Evolutionary conservation across 192 early-diverging fungal genomes (phyloP).

Genomic region (Coemansia sp.): DNA sequence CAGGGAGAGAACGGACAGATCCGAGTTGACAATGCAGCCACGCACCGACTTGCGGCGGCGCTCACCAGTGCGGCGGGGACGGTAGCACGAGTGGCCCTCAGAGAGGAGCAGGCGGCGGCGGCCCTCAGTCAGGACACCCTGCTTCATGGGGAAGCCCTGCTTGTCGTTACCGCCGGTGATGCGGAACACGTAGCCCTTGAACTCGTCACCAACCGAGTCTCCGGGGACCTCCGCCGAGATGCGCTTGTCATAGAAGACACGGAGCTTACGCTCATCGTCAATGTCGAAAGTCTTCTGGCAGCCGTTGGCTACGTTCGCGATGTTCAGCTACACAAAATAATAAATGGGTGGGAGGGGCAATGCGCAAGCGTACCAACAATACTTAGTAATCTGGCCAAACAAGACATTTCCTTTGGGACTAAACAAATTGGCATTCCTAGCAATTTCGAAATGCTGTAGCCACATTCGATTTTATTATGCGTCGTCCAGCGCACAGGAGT

Average conservation of each 20-base stretch:
- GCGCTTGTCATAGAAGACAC: slow-evolving; percentile 98
- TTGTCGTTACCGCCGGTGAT: slow-evolving; percentile 99
- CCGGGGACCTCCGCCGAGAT: slow-evolving; percentile 95
- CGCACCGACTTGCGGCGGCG: slow-evolving; percentile 99
- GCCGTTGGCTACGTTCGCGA: slow-evolving; percentile 97
- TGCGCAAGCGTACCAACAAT: not conserved
- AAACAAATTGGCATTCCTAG: not conserved
- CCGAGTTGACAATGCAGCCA: slow-evolving; percentile 95
- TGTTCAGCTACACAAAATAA: slow-evolving; percentile 82
- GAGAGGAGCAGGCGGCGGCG: slow-evolving; percentile 81
- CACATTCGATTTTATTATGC: not conserved
- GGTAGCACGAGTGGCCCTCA: slow-evolving; percentile 98
- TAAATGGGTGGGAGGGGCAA: not conserved
- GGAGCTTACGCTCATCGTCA: slow-evolving; percentile 93
- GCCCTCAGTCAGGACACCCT: slow-evolving; percentile 84
- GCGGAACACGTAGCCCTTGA: slow-evolving; percentile 99
- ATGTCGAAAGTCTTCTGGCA: slow-evolving; percentile 97
- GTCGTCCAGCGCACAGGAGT: not conserved
- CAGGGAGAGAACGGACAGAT: slow-evolving; percentile 93
- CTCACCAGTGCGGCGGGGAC: slow-evolving; percentile 95
- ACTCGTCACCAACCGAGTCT: slow-evolving; percentile 97
- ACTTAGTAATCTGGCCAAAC: not conserved
- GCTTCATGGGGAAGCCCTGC: slow-evolving; percentile 99
- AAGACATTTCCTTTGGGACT: not conserved
- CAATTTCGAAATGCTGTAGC: not conserved